Conservation (phyloP, 192 early-diverging fungal species). For the Podila minutissima region DNA sequence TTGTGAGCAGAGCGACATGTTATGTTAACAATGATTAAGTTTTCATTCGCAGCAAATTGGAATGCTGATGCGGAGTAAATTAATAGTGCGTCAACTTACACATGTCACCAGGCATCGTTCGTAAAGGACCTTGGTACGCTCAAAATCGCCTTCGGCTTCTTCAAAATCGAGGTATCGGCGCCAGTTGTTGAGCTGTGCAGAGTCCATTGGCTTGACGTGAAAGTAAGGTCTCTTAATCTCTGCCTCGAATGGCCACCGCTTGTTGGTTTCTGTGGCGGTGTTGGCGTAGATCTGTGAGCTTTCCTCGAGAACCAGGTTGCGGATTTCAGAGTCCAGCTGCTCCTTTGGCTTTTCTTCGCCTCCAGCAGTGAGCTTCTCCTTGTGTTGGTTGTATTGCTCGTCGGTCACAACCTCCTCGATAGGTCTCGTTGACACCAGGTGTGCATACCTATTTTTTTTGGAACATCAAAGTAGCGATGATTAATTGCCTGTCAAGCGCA, state of each 20-base stretch:
- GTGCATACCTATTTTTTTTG: slow-evolving; percentile 57
- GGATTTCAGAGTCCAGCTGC: slow-evolving; percentile 65
- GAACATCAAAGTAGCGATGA: neutral
- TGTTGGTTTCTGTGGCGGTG: slow-evolving; percentile 74
- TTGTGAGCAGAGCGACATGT: neutral
- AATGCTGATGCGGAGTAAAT: too few relatives aligned
- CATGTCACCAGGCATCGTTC: slow-evolving; percentile 81
- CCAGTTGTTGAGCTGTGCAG: slow-evolving; percentile 75
- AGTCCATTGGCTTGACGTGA: slow-evolving; percentile 82
- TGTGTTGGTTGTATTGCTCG: slow-evolving; percentile 58
- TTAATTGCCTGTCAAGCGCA: neutral
- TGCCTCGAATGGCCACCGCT: slow-evolving; percentile 79
- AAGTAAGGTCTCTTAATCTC: slow-evolving; percentile 85
- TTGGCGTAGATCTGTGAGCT: slow-evolving; percentile 67
- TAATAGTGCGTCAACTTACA: slow-evolving; percentile 53
- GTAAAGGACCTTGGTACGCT: slow-evolving; percentile 70
- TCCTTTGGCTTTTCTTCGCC: slow-evolving; percentile 25
- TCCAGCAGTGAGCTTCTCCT: slow-evolving; percentile 27
- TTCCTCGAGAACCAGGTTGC: slow-evolving; percentile 66
- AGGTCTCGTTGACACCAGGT: slow-evolving; percentile 62
- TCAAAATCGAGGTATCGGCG: slow-evolving; percentile 80
- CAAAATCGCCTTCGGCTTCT: slow-evolving; percentile 64
- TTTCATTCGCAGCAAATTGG: too few relatives aligned
- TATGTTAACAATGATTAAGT: neutral
- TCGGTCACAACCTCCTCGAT: slow-evolving; percentile 61